phyloP scores from a whole-genome alignment of 768 basidiomycete species.

The Leccinum broughii region DNA sequence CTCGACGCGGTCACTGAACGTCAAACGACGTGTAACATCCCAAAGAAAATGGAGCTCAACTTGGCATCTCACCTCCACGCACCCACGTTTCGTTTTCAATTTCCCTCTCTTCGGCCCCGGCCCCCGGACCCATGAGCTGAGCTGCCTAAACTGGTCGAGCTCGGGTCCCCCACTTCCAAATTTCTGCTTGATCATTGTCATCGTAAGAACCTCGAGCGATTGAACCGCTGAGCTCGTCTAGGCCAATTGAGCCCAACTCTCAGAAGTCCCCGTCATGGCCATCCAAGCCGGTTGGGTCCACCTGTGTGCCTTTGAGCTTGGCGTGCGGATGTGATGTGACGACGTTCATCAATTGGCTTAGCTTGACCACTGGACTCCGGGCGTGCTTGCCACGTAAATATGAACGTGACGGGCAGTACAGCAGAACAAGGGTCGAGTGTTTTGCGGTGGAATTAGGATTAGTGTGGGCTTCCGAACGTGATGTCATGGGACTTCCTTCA shows the following conservation, averaged over 20 bases:
- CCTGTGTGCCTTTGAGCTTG: conserved; percentile 13
- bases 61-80: not conserved
- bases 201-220: not conserved
- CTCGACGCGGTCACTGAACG: not conserved
- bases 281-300: not conserved
- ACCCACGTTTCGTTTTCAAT: not conserved
- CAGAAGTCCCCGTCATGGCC: not conserved
- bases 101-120: not conserved
- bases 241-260: not conserved
- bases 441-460: too few relatives aligned
- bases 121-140: not conserved
- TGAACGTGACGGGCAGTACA: too few relatives aligned
- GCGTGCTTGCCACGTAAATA: not conserved
- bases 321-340: not conserved
- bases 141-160: not conserved
- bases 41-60: not conserved
- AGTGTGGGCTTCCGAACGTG: too few relatives aligned
- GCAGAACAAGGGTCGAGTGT: too few relatives aligned
- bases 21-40: not conserved
- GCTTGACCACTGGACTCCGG: not conserved
- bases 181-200: not conserved
- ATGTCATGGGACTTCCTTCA: too few relatives aligned
- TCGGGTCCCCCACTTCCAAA: not conserved
- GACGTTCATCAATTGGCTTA: not conserved
- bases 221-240: not conserved